These are phyloP conservation scores for Ajuga reptans DNA, from an alignment of 305 asterid species.

Conservation along the genomic window DNA sequence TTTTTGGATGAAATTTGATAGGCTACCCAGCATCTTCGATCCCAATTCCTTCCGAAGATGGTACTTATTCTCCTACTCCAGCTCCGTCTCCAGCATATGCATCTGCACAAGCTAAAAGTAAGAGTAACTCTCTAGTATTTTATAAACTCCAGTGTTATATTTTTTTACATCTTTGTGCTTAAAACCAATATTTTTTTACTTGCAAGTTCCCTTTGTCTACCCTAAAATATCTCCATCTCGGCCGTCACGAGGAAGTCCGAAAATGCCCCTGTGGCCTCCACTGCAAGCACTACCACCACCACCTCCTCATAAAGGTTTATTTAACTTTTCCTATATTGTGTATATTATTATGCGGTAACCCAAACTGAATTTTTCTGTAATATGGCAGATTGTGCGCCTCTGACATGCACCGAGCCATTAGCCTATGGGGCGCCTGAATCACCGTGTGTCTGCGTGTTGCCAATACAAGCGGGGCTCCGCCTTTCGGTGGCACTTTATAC, in stretches of 20 bases:
- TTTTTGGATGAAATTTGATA: conserved; percentile 27
- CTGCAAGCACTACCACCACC: conserved; percentile 79
- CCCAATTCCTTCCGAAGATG: conserved; percentile 32
- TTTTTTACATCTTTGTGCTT: conserved; percentile 24
- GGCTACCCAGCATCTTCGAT: conserved; percentile 29
- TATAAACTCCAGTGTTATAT: conserved; percentile 4
- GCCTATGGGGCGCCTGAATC: conserved; percentile 71
- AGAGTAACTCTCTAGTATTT: conserved; percentile 19
- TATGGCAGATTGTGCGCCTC: conserved; percentile 59
- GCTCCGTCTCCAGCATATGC: conserved; percentile 41
- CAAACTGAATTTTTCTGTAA: conserved; percentile 13
- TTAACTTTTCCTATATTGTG: conserved; percentile 4
- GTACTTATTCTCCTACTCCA: conserved; percentile 33
- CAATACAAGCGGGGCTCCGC: conserved; percentile 75
- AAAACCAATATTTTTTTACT: conserved; percentile 25
- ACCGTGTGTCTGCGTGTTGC: conserved; percentile 71
- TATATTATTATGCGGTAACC: conserved; percentile 4
- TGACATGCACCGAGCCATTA: conserved; percentile 69
- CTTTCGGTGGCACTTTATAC: conserved; percentile 63
- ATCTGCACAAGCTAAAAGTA: conserved; percentile 38
- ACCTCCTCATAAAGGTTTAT: conserved; percentile 73
- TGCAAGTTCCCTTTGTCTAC: conserved; percentile 49
- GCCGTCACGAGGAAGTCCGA: conserved; percentile 42
- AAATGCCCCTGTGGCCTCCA: conserved; percentile 42
- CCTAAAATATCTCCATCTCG: conserved; percentile 48